Conservation (phyloP, 2,329 filamentous ascomycete species). For the Scedosporium dehoogii region DNA sequence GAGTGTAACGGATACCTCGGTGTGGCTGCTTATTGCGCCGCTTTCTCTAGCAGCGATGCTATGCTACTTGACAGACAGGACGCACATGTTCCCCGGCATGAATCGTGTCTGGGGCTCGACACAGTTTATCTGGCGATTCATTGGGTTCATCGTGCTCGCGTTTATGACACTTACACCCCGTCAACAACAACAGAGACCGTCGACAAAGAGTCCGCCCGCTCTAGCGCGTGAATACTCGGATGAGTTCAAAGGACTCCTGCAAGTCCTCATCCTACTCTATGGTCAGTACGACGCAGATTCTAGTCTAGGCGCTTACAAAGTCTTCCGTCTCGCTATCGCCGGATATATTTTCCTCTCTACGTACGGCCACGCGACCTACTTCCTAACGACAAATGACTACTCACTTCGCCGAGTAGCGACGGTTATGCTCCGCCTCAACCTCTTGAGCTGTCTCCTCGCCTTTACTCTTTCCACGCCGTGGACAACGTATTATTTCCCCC, state of each 20-base stretch:
- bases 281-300: slow-evolving; percentile 43
- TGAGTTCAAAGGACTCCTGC: slow-evolving; percentile 61
- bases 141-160: background rate
- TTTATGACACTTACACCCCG: background rate
- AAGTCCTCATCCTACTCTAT: slow-evolving; percentile 41
- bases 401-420: slow-evolving; percentile 39
- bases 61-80: slow-evolving; percentile 6
- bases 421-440: slow-evolving; percentile 47
- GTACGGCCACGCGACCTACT: slow-evolving; percentile 51
- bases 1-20: background rate
- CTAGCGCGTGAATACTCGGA: slow-evolving; percentile 47
- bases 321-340: slow-evolving; percentile 42
- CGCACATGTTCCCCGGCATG: slow-evolving; percentile 7
- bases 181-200: background rate
- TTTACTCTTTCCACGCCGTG: slow-evolving; percentile 46
- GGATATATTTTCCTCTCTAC: slow-evolving; percentile 53
- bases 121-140: background rate
- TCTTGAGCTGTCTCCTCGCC: slow-evolving; percentile 41
- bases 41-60: background rate
- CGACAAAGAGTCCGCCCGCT: slow-evolving; percentile 12
- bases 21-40: background rate
- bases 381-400: slow-evolving; percentile 46
- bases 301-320: slow-evolving; percentile 40
- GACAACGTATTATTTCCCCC: slow-evolving; percentile 45
- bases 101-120: slow-evolving; percentile 3